Base-by-base conservation (phyloP, 2,329 filamentous ascomycete genomes). In the Aspergillus pseudoviridinutans region DNA sequence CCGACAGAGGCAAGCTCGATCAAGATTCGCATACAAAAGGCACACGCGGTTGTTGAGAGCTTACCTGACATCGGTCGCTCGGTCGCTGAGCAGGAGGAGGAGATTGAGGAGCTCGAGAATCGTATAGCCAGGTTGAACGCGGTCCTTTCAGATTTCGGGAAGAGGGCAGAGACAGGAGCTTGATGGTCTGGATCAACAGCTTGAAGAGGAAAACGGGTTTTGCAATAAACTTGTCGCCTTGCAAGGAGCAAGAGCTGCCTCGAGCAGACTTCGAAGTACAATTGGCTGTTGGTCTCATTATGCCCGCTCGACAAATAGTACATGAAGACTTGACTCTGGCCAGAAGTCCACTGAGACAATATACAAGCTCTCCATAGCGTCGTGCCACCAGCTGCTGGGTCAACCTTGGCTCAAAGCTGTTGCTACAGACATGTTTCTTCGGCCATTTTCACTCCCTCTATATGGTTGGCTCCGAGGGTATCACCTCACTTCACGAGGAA, bases 21-120 rank as follows among this genome's bases (percentile, higher is more conserved):
- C 66, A 92, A 91, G 74, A 87, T 92, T 74, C 90, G 91, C 74
- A 84, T 97, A 58, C 88, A 92, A 72, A 88, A 87, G 64, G 92
- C 92, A 51, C 82, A 89, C 51, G 81, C 65, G 3, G 74, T 76
- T 10, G 71, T 80, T 10, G 71, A 74, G 51, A 68, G 64, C 38
- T 62, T 80, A 42, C 77, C 78, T 9, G 78, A 80, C 60, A 67
- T 78, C n/a, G 65, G 77, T 7, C 69, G 77, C 35, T 73, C 72
- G 12, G 71, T 79, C 14, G 67, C 67, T 9, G 77, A 80, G 50
- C 78, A 80, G 64, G 72, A 78, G 54, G 64, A 56, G 14, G 78
- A 80, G 62, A 79, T 80, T 49, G 56, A 60, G 29, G 71, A 74
- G 55, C 66, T 80, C 41, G 72, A 79, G 64, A 67, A 68, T 53